phyloP scores from a whole-genome alignment of 139 green algal genomes.

The Dunaliella primolecta region DNA sequence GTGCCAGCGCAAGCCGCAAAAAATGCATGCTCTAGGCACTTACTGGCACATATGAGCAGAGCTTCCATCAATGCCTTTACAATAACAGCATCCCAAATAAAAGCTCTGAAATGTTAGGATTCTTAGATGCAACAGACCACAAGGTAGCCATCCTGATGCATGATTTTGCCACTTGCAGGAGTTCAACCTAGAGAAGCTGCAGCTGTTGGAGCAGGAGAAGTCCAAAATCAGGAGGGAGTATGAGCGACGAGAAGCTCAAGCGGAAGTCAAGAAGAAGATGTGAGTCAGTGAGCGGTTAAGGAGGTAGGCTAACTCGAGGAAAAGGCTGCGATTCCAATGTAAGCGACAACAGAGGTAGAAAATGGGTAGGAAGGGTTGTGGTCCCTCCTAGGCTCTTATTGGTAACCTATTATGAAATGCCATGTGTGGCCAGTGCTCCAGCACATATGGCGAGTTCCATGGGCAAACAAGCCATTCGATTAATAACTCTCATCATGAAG shows the following conservation, averaged over 20 bases:
- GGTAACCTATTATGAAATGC: too few species aligned
- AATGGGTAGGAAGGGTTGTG: neutral
- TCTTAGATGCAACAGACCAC: neutral
- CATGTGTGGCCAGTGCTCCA: too few species aligned
- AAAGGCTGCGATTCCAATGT: too few species aligned
- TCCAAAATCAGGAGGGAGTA: conserved; percentile 91
- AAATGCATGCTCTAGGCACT: too few species aligned
- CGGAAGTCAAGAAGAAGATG: conserved; percentile 99
- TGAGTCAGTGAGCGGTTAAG: conserved; percentile 28
- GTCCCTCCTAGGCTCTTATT: too few species aligned
- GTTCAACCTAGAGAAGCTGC: conserved; percentile 97
- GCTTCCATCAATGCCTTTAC: neutral
- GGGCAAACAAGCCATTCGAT: too few species aligned
- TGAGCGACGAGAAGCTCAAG: conserved; percentile 86
- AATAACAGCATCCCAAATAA: too few species aligned
- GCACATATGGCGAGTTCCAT: too few species aligned
- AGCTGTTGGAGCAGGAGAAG: conserved; percentile 97
- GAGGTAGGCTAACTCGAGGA: neutral
- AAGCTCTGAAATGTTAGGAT: neutral
- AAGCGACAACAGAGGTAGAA: too few species aligned
- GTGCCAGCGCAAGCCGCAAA: too few species aligned
- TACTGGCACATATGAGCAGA: too few species aligned
- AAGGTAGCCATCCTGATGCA: neutral
- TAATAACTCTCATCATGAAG: too few species aligned
- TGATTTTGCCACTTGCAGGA: conserved; percentile 59